Evolutionary conservation across 169 alveolate genomes (phyloP).

Genomic region (Babesia gibsoni): DNA sequence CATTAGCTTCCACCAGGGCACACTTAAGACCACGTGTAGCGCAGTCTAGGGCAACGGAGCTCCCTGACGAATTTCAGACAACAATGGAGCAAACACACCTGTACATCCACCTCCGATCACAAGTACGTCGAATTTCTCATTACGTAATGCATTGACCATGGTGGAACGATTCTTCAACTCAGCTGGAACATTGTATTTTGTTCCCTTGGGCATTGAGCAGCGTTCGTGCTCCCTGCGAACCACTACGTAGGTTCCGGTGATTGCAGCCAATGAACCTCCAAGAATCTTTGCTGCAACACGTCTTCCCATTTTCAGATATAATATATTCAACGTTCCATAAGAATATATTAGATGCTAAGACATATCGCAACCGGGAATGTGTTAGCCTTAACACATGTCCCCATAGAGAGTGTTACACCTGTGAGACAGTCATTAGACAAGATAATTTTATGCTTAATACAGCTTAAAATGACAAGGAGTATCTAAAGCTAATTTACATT

Average conservation of each 20-base stretch:
- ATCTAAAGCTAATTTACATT: too few species aligned
- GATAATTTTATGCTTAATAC: too few species aligned
- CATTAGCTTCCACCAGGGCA: conserved; percentile 87
- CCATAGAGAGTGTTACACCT: too few species aligned
- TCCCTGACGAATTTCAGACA: conserved; percentile 42
- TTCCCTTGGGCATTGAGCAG: conserved; percentile 68
- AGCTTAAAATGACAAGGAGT: too few species aligned
- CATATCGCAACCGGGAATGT: too few species aligned
- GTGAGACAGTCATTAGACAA: too few species aligned
- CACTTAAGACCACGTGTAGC: conserved; percentile 90
- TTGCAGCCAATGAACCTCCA: conserved; percentile 53
- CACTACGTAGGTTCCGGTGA: conserved; percentile 51
- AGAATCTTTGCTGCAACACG: conserved; percentile 28
- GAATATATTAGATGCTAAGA: background rate
- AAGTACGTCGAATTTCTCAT: conserved; percentile 76
- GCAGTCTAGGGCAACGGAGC: conserved; percentile 88
- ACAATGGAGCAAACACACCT: conserved; percentile 60
- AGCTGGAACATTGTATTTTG: conserved; percentile 59
- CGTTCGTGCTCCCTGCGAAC: conserved; percentile 64
- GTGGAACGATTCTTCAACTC: conserved; percentile 54
- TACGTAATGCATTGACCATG: conserved; percentile 69
- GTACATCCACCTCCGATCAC: conserved; percentile 92
- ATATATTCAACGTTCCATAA: background rate
- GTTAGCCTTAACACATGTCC: too few species aligned
- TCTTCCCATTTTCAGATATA: conserved; percentile 24